Conservation (phyloP, 208 protist species). For the Trichomonas vaginalis region DNA sequence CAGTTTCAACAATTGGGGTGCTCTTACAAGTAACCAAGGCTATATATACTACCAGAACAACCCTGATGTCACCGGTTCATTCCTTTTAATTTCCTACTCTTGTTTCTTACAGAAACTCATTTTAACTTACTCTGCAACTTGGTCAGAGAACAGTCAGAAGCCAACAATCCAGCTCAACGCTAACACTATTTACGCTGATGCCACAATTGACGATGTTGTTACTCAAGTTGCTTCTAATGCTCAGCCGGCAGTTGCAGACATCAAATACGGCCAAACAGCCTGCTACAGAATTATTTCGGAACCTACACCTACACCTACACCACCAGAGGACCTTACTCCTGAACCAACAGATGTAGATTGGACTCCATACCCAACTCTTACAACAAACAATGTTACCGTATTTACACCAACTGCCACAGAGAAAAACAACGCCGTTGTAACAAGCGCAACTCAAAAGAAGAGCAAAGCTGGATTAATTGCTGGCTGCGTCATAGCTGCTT, state of each 20-base stretch:
- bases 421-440: neutral
- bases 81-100: neutral
- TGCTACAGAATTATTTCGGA: neutral
- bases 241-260: neutral
- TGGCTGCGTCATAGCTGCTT: neutral
- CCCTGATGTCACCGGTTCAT: neutral
- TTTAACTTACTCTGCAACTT: neutral
- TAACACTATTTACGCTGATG: neutral
- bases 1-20: neutral
- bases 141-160: neutral
- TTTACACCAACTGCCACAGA: too few species aligned
- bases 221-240: neutral
- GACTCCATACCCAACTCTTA: too few species aligned
- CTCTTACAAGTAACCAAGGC: neutral
- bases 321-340: neutral
- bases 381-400: too few species aligned
- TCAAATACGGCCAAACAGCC: neutral
- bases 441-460: neutral
- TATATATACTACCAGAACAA: neutral
- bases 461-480: neutral
- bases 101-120: neutral
- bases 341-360: neutral
- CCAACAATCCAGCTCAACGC: too few species aligned
- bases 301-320: neutral
- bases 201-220: neutral